Percentiles rank a stretch among this genome's conserved stretches.
Evolutionary conservation across 169 alveolate species (phyloP).

Genomic region (Eimeria acervulina): DNA sequence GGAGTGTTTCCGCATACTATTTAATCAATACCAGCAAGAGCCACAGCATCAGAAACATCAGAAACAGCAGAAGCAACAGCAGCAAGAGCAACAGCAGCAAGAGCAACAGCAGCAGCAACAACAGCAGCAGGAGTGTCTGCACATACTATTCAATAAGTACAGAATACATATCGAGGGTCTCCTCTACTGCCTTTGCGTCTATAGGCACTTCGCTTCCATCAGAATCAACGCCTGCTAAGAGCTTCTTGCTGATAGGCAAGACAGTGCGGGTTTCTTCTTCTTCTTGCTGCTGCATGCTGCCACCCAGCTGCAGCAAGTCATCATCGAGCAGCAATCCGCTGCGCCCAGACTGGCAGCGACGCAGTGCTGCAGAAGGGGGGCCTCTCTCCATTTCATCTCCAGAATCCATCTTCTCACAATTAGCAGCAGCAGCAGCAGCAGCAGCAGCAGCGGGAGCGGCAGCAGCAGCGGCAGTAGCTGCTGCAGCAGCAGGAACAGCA

Average conservation of each 20-base stretch:
- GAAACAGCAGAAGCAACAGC: background rate
- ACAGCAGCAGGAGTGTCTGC: background rate
- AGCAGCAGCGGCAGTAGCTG: too few species aligned
- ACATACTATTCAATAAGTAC: constrained; percentile 69
- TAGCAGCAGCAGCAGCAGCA: too few species aligned
- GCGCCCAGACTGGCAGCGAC: background rate
- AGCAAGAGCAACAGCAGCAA: background rate
- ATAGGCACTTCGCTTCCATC: background rate
- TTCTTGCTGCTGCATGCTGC: background rate
- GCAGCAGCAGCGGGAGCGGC: too few species aligned
- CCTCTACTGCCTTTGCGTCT: background rate
- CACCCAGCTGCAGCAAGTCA: background rate
- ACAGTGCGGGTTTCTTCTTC: constrained; percentile 2
- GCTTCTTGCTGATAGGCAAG: background rate
- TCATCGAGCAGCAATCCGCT: background rate
- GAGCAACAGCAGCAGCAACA: background rate
- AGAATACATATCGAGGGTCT: constrained; percentile 41
- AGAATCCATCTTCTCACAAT: too few species aligned
- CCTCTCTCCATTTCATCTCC: background rate
- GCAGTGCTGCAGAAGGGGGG: background rate
- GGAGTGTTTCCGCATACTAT: too few species aligned
- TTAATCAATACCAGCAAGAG: background rate
- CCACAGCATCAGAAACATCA: background rate
- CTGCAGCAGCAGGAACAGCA: too few species aligned
- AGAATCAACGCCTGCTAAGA: constrained; percentile 55